phyloP scores from a whole-genome alignment of 192 early-diverging fungal species.

The Podila verticillata region DNA sequence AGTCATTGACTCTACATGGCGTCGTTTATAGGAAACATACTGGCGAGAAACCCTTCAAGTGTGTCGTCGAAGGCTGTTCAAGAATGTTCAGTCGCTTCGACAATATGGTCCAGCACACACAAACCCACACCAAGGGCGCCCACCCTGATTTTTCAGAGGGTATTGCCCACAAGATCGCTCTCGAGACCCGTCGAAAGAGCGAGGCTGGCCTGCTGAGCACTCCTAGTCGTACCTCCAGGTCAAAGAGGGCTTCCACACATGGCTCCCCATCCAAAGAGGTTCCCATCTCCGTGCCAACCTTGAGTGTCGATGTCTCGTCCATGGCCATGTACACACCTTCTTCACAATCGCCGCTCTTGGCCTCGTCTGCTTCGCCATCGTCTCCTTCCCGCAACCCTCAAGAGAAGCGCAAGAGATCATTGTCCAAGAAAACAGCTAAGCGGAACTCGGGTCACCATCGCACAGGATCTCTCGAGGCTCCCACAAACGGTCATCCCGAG shows the following conservation, averaged over 20 bases:
- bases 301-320: background rate
- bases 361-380: background rate
- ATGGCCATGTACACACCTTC: background rate
- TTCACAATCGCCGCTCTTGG: background rate
- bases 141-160: slow-evolving; percentile 18
- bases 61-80: slow-evolving; percentile 70
- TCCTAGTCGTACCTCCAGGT: background rate
- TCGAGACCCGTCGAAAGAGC: slow-evolving; percentile 45
- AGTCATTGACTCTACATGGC: too few relatives aligned
- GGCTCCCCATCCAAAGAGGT: slow-evolving; percentile 4
- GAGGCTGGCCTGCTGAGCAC: slow-evolving; percentile 28
- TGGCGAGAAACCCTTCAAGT: slow-evolving; percentile 68
- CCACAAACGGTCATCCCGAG: slow-evolving; percentile 1
- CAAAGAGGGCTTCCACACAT: slow-evolving; percentile 6
- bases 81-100: slow-evolving; percentile 80
- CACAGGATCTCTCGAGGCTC: slow-evolving; percentile 26
- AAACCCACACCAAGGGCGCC: slow-evolving; percentile 64
- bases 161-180: slow-evolving; percentile 36
- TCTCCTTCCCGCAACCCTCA: too few relatives aligned
- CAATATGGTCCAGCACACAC: slow-evolving; percentile 86
- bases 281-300: background rate
- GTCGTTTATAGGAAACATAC: slow-evolving; percentile 59
- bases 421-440: slow-evolving; percentile 6
- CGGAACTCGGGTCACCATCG: slow-evolving; percentile 13
- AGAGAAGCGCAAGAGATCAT: background rate